phyloP scores from a whole-genome alignment of 2,329 filamentous ascomycete species.

The Mariannaea elegans region DNA sequence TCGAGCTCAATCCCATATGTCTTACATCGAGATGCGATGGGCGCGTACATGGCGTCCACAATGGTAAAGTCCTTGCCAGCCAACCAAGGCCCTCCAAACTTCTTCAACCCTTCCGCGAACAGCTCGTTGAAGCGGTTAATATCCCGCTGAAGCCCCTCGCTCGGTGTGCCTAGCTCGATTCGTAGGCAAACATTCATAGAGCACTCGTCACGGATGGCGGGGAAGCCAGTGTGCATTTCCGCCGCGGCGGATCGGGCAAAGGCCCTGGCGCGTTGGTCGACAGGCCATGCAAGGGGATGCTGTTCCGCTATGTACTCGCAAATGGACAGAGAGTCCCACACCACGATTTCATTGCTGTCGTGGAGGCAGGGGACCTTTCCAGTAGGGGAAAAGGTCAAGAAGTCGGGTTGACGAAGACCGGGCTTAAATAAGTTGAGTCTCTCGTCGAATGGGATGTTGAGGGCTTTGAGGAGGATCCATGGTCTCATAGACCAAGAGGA shows the following conservation, averaged over 20 bases:
- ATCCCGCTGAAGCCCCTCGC: slow-evolving; percentile 45
- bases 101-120: slow-evolving; percentile 48
- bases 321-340: slow-evolving; percentile 60
- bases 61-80: slow-evolving; percentile 49
- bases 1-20: slow-evolving; percentile 48
- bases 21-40: slow-evolving; percentile 50
- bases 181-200: slow-evolving; percentile 53
- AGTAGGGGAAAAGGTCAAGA: slow-evolving; percentile 49
- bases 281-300: slow-evolving; percentile 54
- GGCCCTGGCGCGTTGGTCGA: slow-evolving; percentile 48
- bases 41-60: slow-evolving; percentile 54
- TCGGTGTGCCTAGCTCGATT: slow-evolving; percentile 43
- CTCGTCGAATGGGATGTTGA: slow-evolving; percentile 54
- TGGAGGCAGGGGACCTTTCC: slow-evolving; percentile 55
- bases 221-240: slow-evolving; percentile 58
- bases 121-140: slow-evolving; percentile 48
- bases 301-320: slow-evolving; percentile 56
- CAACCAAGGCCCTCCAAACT: slow-evolving; percentile 54
- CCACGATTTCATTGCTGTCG: slow-evolving; percentile 41
- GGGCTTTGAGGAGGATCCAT: slow-evolving; percentile 55
- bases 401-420: slow-evolving; percentile 45
- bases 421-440: slow-evolving; percentile 47
- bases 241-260: slow-evolving; percentile 55
- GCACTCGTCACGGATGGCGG: slow-evolving; percentile 52
- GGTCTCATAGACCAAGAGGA: slow-evolving; percentile 57